These are phyloP conservation scores for Candida hispaniensis DNA, from an alignment of 805 yeast species.

Conservation along the genomic window DNA sequence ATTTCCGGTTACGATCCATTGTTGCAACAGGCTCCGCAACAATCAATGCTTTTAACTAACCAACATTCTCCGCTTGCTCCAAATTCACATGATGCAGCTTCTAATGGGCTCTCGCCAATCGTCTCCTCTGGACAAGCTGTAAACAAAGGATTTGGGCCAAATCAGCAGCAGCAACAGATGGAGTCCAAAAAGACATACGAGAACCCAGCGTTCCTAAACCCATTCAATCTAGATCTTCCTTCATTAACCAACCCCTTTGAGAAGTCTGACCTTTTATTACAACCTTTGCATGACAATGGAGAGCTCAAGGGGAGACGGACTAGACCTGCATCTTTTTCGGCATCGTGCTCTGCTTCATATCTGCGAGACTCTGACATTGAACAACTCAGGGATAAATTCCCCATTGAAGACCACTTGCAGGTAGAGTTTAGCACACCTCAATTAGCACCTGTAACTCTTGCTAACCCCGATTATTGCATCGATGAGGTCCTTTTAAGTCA, in stretches of 20 bases:
- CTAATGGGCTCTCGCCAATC: no score
- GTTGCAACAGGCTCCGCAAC: no score
- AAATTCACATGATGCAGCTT: constrained; percentile 16
- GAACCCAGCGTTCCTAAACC: constrained; percentile 8
- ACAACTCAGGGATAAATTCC: constrained; percentile 18
- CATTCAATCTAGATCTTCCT: constrained; percentile 1
- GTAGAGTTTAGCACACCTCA: constrained; percentile 82
- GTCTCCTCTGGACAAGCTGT: no score
- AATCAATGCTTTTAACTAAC: no score
- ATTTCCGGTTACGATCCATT: no score
- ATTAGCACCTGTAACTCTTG: constrained; percentile 38
- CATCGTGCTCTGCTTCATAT: constrained; percentile 51
- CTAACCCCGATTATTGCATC: constrained; percentile 18
- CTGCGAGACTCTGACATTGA: constrained; percentile 39
- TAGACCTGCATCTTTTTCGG: constrained; percentile 43
- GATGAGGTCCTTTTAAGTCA: constrained; percentile 14
- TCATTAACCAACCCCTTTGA: background rate
- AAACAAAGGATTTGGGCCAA: no score
- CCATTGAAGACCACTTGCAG: constrained; percentile 43
- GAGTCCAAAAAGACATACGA: no score
- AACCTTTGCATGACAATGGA: constrained; percentile 15
- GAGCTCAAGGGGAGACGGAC: constrained; percentile 15
- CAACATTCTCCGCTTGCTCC: no score
- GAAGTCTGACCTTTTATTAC: constrained; percentile 1
- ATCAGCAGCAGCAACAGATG: no score